Percentiles rank a stretch among this genome's conserved stretches.
phyloP scores from a whole-genome alignment of 495 filamentous ascomycete species.

The Ascobolus immersus region DNA sequence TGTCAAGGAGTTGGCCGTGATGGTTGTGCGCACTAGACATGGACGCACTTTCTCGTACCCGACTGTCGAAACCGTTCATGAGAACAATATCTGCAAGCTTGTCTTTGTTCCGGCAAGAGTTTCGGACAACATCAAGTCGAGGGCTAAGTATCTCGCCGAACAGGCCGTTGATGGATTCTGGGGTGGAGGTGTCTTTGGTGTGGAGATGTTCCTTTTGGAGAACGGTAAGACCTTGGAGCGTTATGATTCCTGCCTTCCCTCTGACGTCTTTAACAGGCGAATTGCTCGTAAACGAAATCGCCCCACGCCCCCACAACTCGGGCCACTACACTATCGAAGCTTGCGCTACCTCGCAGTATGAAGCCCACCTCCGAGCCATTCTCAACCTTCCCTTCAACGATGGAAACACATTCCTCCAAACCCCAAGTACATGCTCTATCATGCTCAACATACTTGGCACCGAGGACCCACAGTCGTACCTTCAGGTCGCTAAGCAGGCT shows the following conservation, averaged over 20 bases:
- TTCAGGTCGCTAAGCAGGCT: constrained; percentile 36
- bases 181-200: constrained; percentile 83
- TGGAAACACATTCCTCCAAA: constrained; percentile 31
- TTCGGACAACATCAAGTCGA: constrained; percentile 34
- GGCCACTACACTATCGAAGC: constrained; percentile 96
- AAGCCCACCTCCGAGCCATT: constrained; percentile 69
- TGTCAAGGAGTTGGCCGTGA: constrained; percentile 67
- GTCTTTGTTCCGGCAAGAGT: constrained; percentile 63
- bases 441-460: constrained; percentile 97
- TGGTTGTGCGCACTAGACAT: constrained; percentile 79
- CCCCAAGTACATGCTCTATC: constrained; percentile 37
- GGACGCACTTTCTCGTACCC: constrained; percentile 52
- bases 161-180: constrained; percentile 54
- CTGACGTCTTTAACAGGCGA: background rate
- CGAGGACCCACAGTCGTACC: constrained; percentile 38
- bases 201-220: constrained; percentile 83
- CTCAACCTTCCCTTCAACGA: constrained; percentile 47
- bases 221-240: no score
- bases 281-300: constrained; percentile 63
- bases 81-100: constrained; percentile 86
- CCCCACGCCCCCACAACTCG: constrained; percentile 87
- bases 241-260: constrained; percentile 6
- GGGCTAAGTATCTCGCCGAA: constrained; percentile 52
- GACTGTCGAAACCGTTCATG: constrained; percentile 79
- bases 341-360: constrained; percentile 64